Evolutionary conservation across 371 early-diverging fungal species (phyloP).

Genomic region (Saksenaea vasiformis): DNA sequence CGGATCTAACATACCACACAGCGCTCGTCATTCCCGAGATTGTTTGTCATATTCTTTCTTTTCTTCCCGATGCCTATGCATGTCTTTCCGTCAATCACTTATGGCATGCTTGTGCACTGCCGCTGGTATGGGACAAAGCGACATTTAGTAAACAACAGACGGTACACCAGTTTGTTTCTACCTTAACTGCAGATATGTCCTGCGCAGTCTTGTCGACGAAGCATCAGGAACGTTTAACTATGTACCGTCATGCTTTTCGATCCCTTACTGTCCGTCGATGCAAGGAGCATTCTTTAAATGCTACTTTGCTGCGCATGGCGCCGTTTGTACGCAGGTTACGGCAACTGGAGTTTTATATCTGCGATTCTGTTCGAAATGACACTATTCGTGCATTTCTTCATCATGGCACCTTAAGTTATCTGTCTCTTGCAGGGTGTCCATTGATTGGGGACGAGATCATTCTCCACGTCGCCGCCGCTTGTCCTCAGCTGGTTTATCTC

Average conservation of each 20-base stretch:
- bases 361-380: constrained; percentile 31
- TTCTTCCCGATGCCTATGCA: neutral
- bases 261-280: neutral
- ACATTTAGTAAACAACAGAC: neutral
- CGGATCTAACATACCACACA: neutral
- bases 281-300: neutral
- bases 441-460: constrained; percentile 35
- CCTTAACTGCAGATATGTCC: neutral
- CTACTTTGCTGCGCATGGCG: neutral
- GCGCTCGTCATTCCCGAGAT: neutral
- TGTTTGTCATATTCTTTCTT: neutral
- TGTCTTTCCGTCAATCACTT: constrained; percentile 14
- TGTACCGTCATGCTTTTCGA: neutral
- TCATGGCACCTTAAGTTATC: constrained; percentile 25
- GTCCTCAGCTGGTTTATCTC: constrained; percentile 34
- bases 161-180: neutral
- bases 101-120: constrained; percentile 16
- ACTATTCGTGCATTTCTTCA: constrained; percentile 24
- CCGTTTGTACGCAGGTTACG: neutral
- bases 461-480: constrained; percentile 23
- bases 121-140: neutral
- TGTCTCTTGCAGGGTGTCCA: constrained; percentile 44
- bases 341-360: constrained; percentile 27
- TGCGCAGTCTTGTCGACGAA: neutral
- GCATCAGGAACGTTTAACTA: neutral